Conservation (phyloP, 164 flowering plant species). For the Umbellularia californica region DNA sequence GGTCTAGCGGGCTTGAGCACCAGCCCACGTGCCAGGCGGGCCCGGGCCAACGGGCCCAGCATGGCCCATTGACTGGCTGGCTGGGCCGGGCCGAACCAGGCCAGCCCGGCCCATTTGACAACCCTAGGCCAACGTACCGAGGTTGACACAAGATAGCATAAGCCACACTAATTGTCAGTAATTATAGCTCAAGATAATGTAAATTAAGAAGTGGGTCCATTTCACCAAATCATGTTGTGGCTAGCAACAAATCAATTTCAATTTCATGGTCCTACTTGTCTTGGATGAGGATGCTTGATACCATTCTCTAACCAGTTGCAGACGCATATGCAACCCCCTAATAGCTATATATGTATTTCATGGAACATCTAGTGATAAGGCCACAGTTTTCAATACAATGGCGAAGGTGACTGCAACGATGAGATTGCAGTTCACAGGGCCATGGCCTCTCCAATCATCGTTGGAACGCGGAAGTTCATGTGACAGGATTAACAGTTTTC, state of each 20-base stretch:
- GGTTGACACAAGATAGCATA: neutral
- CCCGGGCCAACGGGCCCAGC: no score
- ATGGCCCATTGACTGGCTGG: no score
- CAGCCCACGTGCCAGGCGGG: no score
- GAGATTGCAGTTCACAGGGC: constrained; percentile 1
- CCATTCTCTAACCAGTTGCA: constrained; percentile 16
- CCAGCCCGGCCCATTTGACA: no score
- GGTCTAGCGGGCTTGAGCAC: no score
- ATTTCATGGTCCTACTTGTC: constrained; percentile 6
- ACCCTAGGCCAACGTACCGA: neutral
- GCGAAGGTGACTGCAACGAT: constrained; percentile 1
- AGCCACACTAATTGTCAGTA: neutral
- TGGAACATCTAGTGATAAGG: neutral
- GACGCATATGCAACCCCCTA: constrained; percentile 6
- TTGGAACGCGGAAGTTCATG: constrained; percentile 5
- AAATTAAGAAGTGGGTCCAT: constrained; percentile 3
- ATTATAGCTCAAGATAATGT: constrained; percentile 9
- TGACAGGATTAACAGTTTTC: constrained; percentile 4
- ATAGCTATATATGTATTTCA: constrained; percentile 10
- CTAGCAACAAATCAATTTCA: constrained; percentile 7
- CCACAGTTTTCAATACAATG: neutral
- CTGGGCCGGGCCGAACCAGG: no score
- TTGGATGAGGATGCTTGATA: constrained; percentile 25
- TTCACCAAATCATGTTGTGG: neutral
- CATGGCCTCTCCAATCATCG: neutral